Evolutionary conservation across 768 basidiomycete species (phyloP), one percentile per base, ranked within the genome.

Genomic region (Symmetrospora coprosmae): DNA sequence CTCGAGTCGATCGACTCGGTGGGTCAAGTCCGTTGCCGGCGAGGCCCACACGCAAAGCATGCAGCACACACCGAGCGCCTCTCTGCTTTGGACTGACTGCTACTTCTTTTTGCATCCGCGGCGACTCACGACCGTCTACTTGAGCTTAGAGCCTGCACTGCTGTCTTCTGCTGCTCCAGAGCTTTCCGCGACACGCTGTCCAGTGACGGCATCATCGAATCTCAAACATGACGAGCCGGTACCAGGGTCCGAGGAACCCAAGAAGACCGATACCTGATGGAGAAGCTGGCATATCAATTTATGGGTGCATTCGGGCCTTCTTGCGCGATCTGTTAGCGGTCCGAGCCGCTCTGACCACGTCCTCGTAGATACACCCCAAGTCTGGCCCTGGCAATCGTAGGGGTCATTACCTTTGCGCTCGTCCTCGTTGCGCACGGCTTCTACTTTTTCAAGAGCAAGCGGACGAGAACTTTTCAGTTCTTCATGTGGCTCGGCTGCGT

Each of bases 261-360:
- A 58, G 31, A 25, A 31, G 43, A 16, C 55, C 55, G 4, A 43
- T 46, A 19, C 65, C 62, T 4, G 62, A 67, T 47, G 72, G 68
- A 3, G 72, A 72, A 59, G 55, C 68, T 0, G 31, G 31, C 5
- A 71, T 72, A 37, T 63, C 65, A 16, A 71, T 72, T 63, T 72
- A 69, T 40, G 70, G 70, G 23, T 72, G 70, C 58, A 46, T 67
- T 2, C 71, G 69, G 0, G 60, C 60, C 1, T n/a, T 19, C 27
- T 47, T 47, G 6, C 45, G 16, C 16, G 6, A 21, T 31, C 4
- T 47, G 45, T n/a, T n/a, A n/a, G n/a, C n/a, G n/a, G n/a, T n/a
- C n/a, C n/a, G 45, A 50, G 49, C 49, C 30, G 21, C 48, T 9
- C 48, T 50, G 49, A 50, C 28, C 49, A n/a, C n/a, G 7, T 50